Evolutionary conservation across 2,329 filamentous ascomycete species (phyloP).

Genomic region (Cercospora citrullina): DNA sequence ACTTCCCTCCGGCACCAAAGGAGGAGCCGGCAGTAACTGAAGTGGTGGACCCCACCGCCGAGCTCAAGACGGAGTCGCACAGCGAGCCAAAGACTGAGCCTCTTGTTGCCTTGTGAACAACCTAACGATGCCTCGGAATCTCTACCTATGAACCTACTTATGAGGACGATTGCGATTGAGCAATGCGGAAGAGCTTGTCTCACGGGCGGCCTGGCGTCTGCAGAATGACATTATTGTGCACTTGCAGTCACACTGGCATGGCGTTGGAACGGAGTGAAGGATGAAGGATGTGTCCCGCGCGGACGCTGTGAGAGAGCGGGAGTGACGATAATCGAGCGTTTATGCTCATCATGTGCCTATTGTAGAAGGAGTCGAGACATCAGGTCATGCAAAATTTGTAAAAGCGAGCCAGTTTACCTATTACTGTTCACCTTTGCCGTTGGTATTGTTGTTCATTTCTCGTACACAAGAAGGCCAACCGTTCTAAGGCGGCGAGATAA

Average conservation of each 20-base stretch:
- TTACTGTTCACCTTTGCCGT: background rate
- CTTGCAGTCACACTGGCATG: constrained; percentile 5
- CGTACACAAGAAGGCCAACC: background rate
- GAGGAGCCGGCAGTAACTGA: constrained; percentile 26
- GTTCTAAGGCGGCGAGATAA: background rate
- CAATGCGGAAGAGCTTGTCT: background rate
- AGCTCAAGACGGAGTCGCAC: constrained; percentile 15
- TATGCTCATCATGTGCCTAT: constrained; percentile 6
- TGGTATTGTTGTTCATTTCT: no score
- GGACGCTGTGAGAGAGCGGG: background rate
- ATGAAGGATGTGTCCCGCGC: background rate
- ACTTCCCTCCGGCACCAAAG: constrained; percentile 30
- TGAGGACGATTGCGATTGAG: constrained; percentile 2
- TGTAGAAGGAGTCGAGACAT: constrained; percentile 10
- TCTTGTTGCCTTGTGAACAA: constrained; percentile 4
- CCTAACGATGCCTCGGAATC: constrained; percentile 7
- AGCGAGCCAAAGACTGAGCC: constrained; percentile 6
- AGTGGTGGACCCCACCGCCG: constrained; percentile 18
- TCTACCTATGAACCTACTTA: constrained; percentile 4
- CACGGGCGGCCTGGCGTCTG: background rate
- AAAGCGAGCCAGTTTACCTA: background rate
- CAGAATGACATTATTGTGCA: constrained; percentile 5
- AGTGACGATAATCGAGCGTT: background rate
- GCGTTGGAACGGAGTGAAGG: constrained; percentile 5
- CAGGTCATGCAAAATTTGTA: constrained; percentile 6